These are phyloP conservation scores for Candida smagusa DNA, from an alignment of 1,139 yeast genomes.

Conservation along the genomic window DNA sequence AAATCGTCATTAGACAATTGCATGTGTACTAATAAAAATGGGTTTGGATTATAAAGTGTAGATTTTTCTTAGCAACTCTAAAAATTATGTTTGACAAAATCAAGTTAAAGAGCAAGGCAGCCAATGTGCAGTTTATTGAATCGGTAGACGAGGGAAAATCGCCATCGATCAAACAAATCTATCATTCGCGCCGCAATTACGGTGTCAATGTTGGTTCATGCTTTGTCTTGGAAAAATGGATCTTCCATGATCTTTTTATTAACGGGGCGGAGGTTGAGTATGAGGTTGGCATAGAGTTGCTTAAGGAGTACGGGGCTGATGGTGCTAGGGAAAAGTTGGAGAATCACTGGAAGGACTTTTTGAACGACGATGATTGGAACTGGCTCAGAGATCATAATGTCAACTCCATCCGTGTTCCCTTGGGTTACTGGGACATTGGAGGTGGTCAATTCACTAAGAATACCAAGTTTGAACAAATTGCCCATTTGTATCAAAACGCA, in stretches of 20 bases:
- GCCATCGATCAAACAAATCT: constrained; percentile 53
- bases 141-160: constrained; percentile 29
- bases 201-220: constrained; percentile 89
- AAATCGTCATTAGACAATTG: constrained; percentile 19
- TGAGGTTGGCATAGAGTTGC: constrained; percentile 58
- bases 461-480: constrained; percentile 57
- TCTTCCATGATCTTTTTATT: constrained; percentile 56
- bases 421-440: constrained; percentile 85
- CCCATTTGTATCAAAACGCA: constrained; percentile 59
- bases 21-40: neutral
- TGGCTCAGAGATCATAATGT: constrained; percentile 68
- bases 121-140: constrained; percentile 24
- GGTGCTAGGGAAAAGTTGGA: constrained; percentile 58
- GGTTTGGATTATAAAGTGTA: neutral
- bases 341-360: constrained; percentile 66
- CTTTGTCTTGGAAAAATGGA: constrained; percentile 78
- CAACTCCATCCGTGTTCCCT: constrained; percentile 76
- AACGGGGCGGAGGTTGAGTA: constrained; percentile 60
- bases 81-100: constrained; percentile 37
- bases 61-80: neutral
- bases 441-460: constrained; percentile 57
- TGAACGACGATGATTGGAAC: constrained; percentile 71
- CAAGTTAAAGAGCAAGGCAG: constrained; percentile 37
- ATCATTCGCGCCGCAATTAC: constrained; percentile 63
- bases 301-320: constrained; percentile 49